These are phyloP conservation scores for Buddleja alternifolia DNA, from an alignment of 257 asterid genomes.

Conservation along the genomic window DNA sequence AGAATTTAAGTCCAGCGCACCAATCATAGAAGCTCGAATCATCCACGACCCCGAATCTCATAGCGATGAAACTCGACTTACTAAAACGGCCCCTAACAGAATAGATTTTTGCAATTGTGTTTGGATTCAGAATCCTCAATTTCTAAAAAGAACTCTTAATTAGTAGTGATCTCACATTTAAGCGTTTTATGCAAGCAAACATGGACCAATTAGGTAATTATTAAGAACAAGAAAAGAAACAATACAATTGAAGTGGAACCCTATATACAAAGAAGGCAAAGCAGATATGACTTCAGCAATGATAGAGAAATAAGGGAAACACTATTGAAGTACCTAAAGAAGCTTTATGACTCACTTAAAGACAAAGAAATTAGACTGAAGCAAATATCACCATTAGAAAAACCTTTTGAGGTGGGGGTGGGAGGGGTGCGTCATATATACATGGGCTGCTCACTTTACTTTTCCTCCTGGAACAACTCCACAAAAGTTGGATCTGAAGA, in stretches of 20 bases:
- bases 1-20: too few species aligned
- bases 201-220: conserved; percentile 33
- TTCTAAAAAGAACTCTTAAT: not conserved
- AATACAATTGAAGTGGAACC: conserved; percentile 29
- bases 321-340: conserved; percentile 32
- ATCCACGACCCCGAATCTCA: too few species aligned
- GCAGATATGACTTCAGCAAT: conserved; percentile 44
- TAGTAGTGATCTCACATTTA: conserved; percentile 5
- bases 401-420: conserved; percentile 1
- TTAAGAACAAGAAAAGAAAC: conserved; percentile 17
- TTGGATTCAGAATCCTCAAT: too few species aligned
- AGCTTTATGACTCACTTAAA: conserved; percentile 37
- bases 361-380: conserved; percentile 34
- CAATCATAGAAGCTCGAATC: too few species aligned
- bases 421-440: not conserved
- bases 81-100: too few species aligned
- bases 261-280: conserved; percentile 34
- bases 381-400: conserved; percentile 32
- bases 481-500: too few species aligned
- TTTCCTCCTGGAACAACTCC: too few species aligned
- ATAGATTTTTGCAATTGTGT: too few species aligned
- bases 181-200: conserved; percentile 16
- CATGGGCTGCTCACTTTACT: too few species aligned
- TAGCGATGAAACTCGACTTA: too few species aligned
- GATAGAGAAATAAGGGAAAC: conserved; percentile 28